Conservation (phyloP, 805 yeast genomes). For the Priceomyces castillae region DNA sequence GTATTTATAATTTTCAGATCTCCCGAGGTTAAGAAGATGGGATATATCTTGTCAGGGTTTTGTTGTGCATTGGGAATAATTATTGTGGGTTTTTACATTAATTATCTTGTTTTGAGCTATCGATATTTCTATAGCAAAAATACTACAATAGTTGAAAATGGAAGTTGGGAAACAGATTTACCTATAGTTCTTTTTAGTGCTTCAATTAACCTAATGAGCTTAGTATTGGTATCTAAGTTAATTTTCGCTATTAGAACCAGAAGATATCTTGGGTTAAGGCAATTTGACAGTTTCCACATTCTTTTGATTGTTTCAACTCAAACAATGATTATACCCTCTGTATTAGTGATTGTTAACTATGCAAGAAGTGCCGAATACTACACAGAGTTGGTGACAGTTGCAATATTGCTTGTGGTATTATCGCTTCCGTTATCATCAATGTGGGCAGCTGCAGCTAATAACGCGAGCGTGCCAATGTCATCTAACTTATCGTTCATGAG, state of each 20-base stretch:
- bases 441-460: slow-evolving; percentile 80
- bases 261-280: slow-evolving; percentile 72
- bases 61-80: slow-evolving; percentile 49
- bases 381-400: slow-evolving; percentile 48
- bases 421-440: slow-evolving; percentile 80
- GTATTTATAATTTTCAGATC: slow-evolving; percentile 64
- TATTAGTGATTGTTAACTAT: slow-evolving; percentile 56
- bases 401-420: slow-evolving; percentile 60
- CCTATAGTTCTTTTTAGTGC: slow-evolving; percentile 65
- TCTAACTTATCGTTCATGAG: slow-evolving; percentile 11
- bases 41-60: slow-evolving; percentile 35
- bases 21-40: slow-evolving; percentile 46
- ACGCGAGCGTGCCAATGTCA: slow-evolving; percentile 26
- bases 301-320: slow-evolving; percentile 79
- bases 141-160: slow-evolving; percentile 2
- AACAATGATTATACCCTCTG: slow-evolving; percentile 75
- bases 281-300: slow-evolving; percentile 79
- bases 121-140: slow-evolving; percentile 11
- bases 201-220: slow-evolving; percentile 62
- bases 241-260: slow-evolving; percentile 68
- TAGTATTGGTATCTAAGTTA: slow-evolving; percentile 63
- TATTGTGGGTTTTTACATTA: slow-evolving; percentile 58
- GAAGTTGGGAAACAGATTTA: slow-evolving; percentile 45
- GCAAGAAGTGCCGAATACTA: slow-evolving; percentile 23
- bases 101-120: slow-evolving; percentile 45